These are phyloP conservation scores for Euphorbia tirucalli DNA, from an alignment of 345 rosid genomes.

Conservation along the genomic window DNA sequence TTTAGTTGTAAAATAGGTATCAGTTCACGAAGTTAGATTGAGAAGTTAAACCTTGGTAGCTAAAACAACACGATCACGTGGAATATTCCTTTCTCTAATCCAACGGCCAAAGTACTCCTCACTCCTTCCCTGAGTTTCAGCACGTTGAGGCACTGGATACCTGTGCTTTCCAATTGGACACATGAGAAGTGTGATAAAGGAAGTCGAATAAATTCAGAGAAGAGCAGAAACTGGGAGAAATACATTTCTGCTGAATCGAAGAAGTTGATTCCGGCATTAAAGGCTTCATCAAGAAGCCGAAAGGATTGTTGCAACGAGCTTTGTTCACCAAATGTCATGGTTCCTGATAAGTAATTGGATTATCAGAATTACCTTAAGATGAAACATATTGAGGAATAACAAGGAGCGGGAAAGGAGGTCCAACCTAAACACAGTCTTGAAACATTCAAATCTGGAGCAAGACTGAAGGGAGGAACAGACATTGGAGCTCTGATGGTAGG, in stretches of 20 bases:
- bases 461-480: constrained; percentile 47
- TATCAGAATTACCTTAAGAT: neutral
- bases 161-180: constrained; percentile 20
- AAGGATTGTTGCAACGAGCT: constrained; percentile 45
- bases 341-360: constrained; percentile 31
- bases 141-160: constrained; percentile 74
- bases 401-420: neutral
- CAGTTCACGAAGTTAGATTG: neutral
- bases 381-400: no score
- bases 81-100: constrained; percentile 48
- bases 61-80: constrained; percentile 46
- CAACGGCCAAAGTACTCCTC: constrained; percentile 62
- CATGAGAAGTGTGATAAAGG: neutral
- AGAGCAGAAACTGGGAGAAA: neutral
- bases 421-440: constrained; percentile 60
- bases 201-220: neutral
- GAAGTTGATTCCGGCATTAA: constrained; percentile 57
- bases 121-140: constrained; percentile 59
- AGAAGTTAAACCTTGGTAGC: constrained; percentile 46
- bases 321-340: constrained; percentile 68
- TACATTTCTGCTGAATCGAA: constrained; percentile 72
- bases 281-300: constrained; percentile 55
- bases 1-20: neutral
- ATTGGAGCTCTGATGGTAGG: neutral
- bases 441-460: constrained; percentile 43